phyloP scores from a whole-genome alignment of 73 alveolate genomes.

The Paraurostyla sp. region DNA sequence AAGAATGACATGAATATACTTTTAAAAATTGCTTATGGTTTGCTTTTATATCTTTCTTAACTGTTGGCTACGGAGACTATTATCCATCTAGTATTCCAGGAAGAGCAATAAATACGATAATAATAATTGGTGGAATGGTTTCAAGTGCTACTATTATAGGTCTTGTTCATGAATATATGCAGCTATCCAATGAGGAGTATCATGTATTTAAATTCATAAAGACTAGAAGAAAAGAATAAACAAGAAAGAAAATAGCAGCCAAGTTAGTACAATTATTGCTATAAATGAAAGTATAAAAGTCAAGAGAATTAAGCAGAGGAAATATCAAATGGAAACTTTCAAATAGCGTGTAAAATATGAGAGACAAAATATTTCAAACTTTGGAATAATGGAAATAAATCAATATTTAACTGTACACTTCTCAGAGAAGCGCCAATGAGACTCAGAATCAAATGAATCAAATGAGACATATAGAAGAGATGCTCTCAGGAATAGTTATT shows the following conservation, averaged over 20 bases:
- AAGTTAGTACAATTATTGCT: not conserved
- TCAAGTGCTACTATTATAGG: conserved; percentile 37
- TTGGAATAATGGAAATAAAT: conserved; percentile 6
- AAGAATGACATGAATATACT: not conserved
- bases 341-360: not conserved
- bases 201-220: conserved; percentile 33
- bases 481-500: conserved; percentile 41
- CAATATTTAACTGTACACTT: not conserved
- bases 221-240: conserved; percentile 7
- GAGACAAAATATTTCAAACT: not conserved
- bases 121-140: conserved; percentile 43
- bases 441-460: not conserved
- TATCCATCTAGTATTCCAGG: conserved; percentile 39
- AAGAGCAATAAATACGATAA: not conserved
- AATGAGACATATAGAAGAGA: conserved; percentile 33
- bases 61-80: conserved; percentile 56
- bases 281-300: not conserved
- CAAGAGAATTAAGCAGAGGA: not conserved
- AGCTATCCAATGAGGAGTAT: conserved; percentile 30
- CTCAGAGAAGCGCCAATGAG: not conserved
- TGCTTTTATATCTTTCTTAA: conserved; percentile 12
- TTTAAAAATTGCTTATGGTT: conserved; percentile 39
- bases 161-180: conserved; percentile 32
- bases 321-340: conserved; percentile 14
- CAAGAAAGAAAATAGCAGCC: conserved; percentile 27